These are phyloP conservation scores for Lentinula aciculospora DNA, from an alignment of 768 basidiomycete species.

Conservation along the genomic window DNA sequence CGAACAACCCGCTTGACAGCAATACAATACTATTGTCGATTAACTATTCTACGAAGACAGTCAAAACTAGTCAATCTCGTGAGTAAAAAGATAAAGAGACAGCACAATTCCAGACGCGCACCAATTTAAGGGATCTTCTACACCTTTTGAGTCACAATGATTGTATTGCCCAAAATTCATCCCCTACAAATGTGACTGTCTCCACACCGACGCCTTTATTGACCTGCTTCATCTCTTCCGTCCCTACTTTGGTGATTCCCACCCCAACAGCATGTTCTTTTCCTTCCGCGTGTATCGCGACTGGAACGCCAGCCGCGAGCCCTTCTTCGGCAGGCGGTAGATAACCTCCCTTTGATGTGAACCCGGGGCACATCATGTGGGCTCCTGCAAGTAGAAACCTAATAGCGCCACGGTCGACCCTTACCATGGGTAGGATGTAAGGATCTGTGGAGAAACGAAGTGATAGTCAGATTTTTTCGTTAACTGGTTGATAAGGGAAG, in stretches of 20 bases:
- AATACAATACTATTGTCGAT: too few relatives aligned
- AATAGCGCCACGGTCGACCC: constrained; percentile 95
- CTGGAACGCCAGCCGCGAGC: constrained; percentile 65
- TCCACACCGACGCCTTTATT: constrained; percentile 93
- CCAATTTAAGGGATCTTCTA: not conserved
- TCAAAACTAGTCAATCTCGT: not conserved
- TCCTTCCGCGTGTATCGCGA: constrained; percentile 94
- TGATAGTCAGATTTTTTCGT: not conserved
- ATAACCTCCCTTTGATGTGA: constrained; percentile 88
- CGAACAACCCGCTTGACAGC: too few relatives aligned
- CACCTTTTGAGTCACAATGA: constrained; percentile 40
- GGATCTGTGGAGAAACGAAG: constrained; percentile 59
- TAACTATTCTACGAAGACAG: not conserved
- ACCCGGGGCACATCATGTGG: constrained; percentile 95
- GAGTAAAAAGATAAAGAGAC: not conserved
- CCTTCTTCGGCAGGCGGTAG: constrained; percentile 70
- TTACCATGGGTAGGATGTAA: constrained; percentile 79
- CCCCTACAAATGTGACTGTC: constrained; percentile 78
- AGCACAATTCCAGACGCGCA: not conserved
- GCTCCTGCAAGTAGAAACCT: constrained; percentile 92
- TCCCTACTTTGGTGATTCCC: constrained; percentile 74
- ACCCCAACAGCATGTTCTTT: constrained; percentile 89
- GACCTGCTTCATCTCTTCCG: constrained; percentile 84
- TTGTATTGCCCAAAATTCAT: constrained; percentile 77
- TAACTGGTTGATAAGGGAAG: not conserved